phyloP scores from a whole-genome alignment of 768 basidiomycete species.

The Suillus decipiens region DNA sequence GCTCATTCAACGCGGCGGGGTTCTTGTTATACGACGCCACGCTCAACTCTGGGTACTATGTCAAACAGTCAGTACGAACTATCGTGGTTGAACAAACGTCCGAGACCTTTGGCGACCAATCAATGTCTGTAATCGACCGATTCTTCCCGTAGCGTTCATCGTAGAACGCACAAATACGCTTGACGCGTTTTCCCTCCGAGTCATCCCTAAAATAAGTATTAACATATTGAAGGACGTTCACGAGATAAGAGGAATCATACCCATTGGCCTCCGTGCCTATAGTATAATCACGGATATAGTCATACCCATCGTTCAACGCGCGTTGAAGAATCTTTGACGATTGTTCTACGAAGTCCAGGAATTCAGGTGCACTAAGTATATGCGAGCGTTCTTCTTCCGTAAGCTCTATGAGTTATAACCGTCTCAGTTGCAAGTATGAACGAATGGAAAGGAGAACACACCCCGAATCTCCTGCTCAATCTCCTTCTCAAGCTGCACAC shows the following conservation, averaged over 20 bases:
- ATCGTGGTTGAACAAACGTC: not conserved
- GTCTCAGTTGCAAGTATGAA: conserved; percentile 8
- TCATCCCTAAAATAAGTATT: conserved; percentile 63
- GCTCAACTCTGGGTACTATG: conserved; percentile 93
- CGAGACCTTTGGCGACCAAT: conserved; percentile 94
- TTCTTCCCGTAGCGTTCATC: conserved; percentile 92
- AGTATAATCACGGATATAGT: conserved; percentile 97
- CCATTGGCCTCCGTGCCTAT: conserved; percentile 81
- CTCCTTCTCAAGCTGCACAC: conserved; percentile 79
- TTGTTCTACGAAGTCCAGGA: conserved; percentile 90
- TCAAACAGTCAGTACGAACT: conserved; percentile 7
- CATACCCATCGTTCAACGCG: conserved; percentile 93
- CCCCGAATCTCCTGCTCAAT: conserved; percentile 87
- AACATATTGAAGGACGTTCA: not conserved
- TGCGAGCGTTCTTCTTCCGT: conserved; percentile 82
- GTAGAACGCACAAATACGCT: conserved; percentile 91
- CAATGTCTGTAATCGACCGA: conserved; percentile 92
- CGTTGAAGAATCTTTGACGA: conserved; percentile 95
- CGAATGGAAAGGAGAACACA: conserved; percentile 23
- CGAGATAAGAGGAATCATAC: conserved; percentile 47
- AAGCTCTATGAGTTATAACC: conserved; percentile 54
- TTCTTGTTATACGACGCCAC: conserved; percentile 99
- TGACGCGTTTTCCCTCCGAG: conserved; percentile 85
- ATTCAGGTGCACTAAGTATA: conserved; percentile 87
- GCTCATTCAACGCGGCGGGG: conserved; percentile 88